Base-by-base conservation (phyloP, 2,329 filamentous ascomycete species). In the Talaromyces albobiverticillius region DNA sequence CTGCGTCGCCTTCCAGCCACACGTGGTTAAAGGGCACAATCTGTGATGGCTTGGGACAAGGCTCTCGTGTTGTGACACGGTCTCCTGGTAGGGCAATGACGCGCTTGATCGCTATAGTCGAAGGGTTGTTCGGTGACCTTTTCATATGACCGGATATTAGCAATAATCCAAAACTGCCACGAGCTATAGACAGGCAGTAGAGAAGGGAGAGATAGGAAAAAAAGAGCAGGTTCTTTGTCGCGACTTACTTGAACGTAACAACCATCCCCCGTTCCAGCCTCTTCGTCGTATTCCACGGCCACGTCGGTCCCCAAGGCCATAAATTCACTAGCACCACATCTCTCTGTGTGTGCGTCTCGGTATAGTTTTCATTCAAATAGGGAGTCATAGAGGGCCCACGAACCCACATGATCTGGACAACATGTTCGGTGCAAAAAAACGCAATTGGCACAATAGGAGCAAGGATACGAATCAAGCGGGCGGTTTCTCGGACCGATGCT, bases 1-100 rank as follows among this genome's bases (percentile, higher is more conserved):
- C 65, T 11, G 88, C 90, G 67, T 99, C 94, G 1, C 94, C 94
- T 69, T 97, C 93, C 1, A 99, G 84, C 94, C 94, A 99, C 25
- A 97, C 80, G 75, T 97, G 92, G 16, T 90, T 90, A 58, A 80
- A 80, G 4, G 92, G 93, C 20, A 99, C 82, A 58, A 81, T 79
- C 46, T 76, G 71, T 38, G 78, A 71, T 13, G 60, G 60, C 16
- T 64, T 66, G 76, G 82, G 79, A 66, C 84, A 87, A 16, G 84
- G 85, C 51, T 76, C 70, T 54, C 82, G 79, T 38, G 88, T 88
- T 53, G 76, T 79, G 26, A 97, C 83, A 1, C 83, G 76, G 67
- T 97, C 93, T 9, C 92, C 91, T 50, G 87, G 86, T 3, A 96
- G 65, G 0, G 83, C 94, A 23, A 96, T 79, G 10, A 99, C 81